A percentile compares a stretch with the other conserved stretches of the same genome.
Conservation (phyloP, 1,284 basidiomycete species). For the Puccinia novopanici region DNA sequence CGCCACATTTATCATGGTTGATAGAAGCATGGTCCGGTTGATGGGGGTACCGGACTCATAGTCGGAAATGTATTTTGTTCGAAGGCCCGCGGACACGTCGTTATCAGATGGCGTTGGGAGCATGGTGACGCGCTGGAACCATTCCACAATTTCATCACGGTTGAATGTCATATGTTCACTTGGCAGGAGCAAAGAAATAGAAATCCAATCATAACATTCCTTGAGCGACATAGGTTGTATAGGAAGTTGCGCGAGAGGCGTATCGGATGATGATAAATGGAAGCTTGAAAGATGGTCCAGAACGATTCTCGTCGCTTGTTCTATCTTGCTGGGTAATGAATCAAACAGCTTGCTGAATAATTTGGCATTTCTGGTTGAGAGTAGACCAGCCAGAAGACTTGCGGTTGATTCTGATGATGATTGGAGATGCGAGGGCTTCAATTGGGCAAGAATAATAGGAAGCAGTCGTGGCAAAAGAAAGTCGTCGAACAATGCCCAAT, state of each 20-base stretch:
- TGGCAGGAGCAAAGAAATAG: conserved; percentile 6
- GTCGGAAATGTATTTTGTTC: conserved; percentile 37
- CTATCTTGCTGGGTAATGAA: neutral
- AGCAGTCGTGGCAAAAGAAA: conserved; percentile 40
- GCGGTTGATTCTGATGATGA: conserved; percentile 27
- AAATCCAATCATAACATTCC: conserved; percentile 47
- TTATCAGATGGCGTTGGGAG: neutral
- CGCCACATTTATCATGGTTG: conserved; percentile 13
- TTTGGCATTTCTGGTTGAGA: conserved; percentile 16
- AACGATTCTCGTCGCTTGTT: conserved; percentile 22
- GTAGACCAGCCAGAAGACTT: conserved; percentile 33
- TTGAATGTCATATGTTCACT: conserved; percentile 12
- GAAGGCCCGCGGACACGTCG: neutral
- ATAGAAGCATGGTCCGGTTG: conserved; percentile 37
- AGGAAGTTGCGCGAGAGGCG: neutral
- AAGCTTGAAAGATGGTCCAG: conserved; percentile 23
- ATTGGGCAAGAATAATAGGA: conserved; percentile 10
- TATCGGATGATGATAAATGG: conserved; percentile 1
- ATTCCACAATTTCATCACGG: conserved; percentile 1
- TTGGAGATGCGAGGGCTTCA: neutral
- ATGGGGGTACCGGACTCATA: conserved; percentile 36
- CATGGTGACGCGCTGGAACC: conserved; percentile 13
- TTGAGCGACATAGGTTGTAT: neutral
- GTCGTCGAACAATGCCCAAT: conserved; percentile 40
- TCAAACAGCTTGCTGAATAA: conserved; percentile 18